These are phyloP conservation scores for Lanzia echinophila DNA, from an alignment of 2,329 filamentous ascomycete species.

Conservation along the genomic window DNA sequence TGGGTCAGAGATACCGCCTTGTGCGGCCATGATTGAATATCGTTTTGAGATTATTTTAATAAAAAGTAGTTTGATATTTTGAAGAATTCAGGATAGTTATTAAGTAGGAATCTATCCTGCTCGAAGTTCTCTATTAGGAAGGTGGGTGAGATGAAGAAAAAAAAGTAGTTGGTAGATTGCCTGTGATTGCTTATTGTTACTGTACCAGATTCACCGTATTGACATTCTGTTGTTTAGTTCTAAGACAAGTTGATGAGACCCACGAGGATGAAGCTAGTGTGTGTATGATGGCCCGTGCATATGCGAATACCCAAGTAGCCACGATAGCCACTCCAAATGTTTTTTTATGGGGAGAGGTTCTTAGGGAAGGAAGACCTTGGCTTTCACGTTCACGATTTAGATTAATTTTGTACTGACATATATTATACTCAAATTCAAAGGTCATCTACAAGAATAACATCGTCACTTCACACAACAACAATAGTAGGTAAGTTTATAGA, in stretches of 20 bases:
- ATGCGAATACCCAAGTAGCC: background rate
- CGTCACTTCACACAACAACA: too few species aligned
- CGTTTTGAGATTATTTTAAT: background rate
- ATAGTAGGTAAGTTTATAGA: too few species aligned
- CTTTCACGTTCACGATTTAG: too few species aligned
- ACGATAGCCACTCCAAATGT: too few species aligned
- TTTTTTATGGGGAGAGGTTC: too few species aligned
- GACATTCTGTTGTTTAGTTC: constrained; percentile 8
- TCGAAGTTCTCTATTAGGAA: background rate
- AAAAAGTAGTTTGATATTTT: background rate
- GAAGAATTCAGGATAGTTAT: background rate
- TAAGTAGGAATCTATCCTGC: background rate
- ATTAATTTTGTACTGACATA: too few species aligned
- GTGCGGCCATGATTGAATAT: constrained; percentile 20
- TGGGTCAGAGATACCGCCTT: constrained; percentile 59
- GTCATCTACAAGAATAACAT: too few species aligned
- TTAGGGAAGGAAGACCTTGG: too few species aligned
- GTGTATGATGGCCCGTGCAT: constrained; percentile 2
- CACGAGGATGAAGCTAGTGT: constrained; percentile 6
- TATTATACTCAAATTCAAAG: too few species aligned
- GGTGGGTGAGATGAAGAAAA: background rate
- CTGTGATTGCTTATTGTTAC: background rate
- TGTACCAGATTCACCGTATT: background rate
- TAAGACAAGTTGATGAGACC: constrained; percentile 7
- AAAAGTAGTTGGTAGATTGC: background rate